A percentile compares a stretch with the other conserved stretches of the same genome.
Evolutionary conservation across 176 grass and related monocot genomes (phyloP).

Genomic region (Microstegium vimineum): DNA sequence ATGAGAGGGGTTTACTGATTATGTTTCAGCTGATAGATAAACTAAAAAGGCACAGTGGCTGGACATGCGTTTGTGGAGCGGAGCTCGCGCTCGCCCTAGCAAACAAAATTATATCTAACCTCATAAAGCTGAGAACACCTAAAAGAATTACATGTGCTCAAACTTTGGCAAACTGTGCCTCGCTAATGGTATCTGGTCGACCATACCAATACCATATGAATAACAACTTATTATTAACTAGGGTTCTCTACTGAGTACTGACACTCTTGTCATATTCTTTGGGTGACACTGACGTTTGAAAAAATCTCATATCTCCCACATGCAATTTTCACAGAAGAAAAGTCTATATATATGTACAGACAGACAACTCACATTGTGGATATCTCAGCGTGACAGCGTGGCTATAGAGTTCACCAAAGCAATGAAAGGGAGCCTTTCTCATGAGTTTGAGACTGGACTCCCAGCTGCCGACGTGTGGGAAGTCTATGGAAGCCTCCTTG

Average conservation of each 20-base stretch:
- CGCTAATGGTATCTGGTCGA: not conserved
- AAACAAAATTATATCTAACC: too few relatives aligned
- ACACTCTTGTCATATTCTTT: not conserved
- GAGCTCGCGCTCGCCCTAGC: too few relatives aligned
- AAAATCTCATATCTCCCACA: not conserved
- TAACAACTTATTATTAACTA: not conserved
- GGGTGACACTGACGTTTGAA: not conserved
- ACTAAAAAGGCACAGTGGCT: too few relatives aligned
- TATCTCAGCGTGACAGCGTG: too few relatives aligned
- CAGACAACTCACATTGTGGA: not conserved
- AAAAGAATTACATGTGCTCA: not conserved
- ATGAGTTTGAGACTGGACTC: conserved; percentile 28
- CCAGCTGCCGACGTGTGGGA: conserved; percentile 24
- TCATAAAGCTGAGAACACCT: not conserved
- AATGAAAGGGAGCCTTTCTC: conserved; percentile 37
- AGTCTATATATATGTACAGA: not conserved
- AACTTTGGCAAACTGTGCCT: not conserved
- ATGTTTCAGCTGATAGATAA: too few relatives aligned
- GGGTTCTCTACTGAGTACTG: not conserved
- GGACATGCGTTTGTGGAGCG: too few relatives aligned
- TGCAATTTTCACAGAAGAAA: not conserved
- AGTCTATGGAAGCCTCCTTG: conserved; percentile 21
- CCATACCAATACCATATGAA: not conserved
- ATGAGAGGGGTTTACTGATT: too few relatives aligned
- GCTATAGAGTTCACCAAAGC: not conserved